Evolutionary conservation across 192 early-diverging fungal genomes (phyloP).

Genomic region (Podila epigama): DNA sequence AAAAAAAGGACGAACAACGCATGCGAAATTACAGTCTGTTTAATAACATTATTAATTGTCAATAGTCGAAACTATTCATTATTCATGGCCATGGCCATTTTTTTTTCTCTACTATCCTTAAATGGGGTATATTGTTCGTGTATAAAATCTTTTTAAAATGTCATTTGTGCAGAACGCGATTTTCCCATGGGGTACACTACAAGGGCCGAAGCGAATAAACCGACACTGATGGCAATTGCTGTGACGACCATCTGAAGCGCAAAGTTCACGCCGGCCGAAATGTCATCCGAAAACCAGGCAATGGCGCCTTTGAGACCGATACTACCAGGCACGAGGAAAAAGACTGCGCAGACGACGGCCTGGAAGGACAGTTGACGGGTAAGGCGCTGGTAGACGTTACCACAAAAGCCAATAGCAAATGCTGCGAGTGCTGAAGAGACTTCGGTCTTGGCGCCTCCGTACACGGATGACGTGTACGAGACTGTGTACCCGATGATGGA

Average conservation of each 20-base stretch:
- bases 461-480: slow-evolving; percentile 60
- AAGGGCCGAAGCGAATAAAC: slow-evolving; percentile 71
- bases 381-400: slow-evolving; percentile 80
- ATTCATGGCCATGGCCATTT: background rate
- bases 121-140: background rate
- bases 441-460: slow-evolving; percentile 60
- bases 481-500: slow-evolving; percentile 74
- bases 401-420: slow-evolving; percentile 81
- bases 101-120: background rate
- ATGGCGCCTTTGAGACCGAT: slow-evolving; percentile 69
- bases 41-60: too few species aligned
- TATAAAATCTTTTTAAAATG: slow-evolving; percentile 37
- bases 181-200: slow-evolving; percentile 62
- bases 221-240: slow-evolving; percentile 73
- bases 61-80: too few species aligned
- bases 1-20: background rate
- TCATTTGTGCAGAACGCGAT: slow-evolving; percentile 56
- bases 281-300: slow-evolving; percentile 47
- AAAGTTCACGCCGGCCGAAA: slow-evolving; percentile 26
- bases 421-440: slow-evolving; percentile 54
- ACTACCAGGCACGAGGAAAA: slow-evolving; percentile 80
- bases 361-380: slow-evolving; percentile 78
- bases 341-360: slow-evolving; percentile 81
- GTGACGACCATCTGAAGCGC: slow-evolving; percentile 52
- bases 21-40: too few species aligned